phyloP scores from a whole-genome alignment of 1,284 basidiomycete genomes.

The Ceratobasidium sp. region DNA sequence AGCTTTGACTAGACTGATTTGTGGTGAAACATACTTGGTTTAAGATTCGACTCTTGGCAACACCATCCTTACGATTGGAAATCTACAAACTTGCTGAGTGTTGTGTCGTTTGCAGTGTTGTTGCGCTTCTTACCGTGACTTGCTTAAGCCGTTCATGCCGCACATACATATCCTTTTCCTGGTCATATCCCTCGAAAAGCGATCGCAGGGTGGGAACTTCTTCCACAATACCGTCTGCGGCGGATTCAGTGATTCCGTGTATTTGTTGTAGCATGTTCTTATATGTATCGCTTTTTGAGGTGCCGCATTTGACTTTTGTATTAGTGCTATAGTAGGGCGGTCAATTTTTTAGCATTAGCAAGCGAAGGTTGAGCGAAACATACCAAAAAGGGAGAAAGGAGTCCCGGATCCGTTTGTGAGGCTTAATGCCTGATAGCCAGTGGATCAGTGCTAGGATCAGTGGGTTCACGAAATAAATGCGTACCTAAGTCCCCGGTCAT shows the following conservation, averaged over 20 bases:
- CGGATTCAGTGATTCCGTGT: constrained; percentile 39
- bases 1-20: not conserved
- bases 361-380: not conserved
- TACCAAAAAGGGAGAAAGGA: constrained; percentile 29
- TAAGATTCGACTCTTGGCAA: constrained; percentile 31
- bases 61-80: constrained; percentile 33
- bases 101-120: not conserved
- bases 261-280: constrained; percentile 45
- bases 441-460: not conserved
- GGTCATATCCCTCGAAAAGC: constrained; percentile 40
- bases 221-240: constrained; percentile 40
- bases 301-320: constrained; percentile 28
- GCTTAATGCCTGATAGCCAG: constrained; percentile 16
- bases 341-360: not conserved
- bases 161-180: not conserved
- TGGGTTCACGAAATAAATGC: not conserved
- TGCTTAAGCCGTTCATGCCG: constrained; percentile 21
- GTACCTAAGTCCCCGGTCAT: constrained; percentile 42
- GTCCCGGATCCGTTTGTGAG: constrained; percentile 42
- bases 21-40: constrained; percentile 7
- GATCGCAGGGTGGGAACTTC: constrained; percentile 41
- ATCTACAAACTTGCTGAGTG: not conserved
- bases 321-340: constrained; percentile 1
- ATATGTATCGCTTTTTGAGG: constrained; percentile 39
- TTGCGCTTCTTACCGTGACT: not conserved